These are phyloP conservation scores for Jamesozyma lodderae DNA, from an alignment of 805 yeast species.

Conservation along the genomic window DNA sequence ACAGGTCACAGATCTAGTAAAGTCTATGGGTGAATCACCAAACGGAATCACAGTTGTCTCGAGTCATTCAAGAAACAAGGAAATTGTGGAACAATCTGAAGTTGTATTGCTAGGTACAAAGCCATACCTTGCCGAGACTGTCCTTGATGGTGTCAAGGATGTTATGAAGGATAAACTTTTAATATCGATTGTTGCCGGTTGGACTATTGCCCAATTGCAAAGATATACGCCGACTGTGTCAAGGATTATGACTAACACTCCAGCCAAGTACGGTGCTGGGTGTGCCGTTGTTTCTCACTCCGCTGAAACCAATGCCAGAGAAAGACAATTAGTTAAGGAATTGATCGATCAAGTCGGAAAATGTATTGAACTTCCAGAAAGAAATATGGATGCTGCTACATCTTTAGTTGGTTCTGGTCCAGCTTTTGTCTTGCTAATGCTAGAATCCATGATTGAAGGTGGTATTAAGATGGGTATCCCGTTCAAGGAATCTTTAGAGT, in stretches of 20 bases:
- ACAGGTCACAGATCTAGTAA: conserved; percentile 41
- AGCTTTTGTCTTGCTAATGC: conserved; percentile 80
- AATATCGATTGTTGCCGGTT: conserved; percentile 86
- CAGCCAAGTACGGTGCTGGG: conserved; percentile 87
- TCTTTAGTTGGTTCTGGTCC: conserved; percentile 95
- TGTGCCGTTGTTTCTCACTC: conserved; percentile 88
- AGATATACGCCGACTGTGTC: conserved; percentile 51
- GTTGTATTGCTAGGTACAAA: conserved; percentile 79
- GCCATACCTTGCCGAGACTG: conserved; percentile 66
- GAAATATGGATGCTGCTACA: conserved; percentile 94
- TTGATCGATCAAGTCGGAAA: conserved; percentile 59
- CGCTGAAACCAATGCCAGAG: conserved; percentile 36
- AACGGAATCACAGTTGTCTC: conserved; percentile 42
- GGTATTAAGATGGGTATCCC: conserved; percentile 94
- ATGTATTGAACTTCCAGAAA: conserved; percentile 62
- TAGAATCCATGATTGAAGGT: conserved; percentile 90
- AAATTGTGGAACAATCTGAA: conserved; percentile 56
- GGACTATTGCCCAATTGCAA: conserved; percentile 64
- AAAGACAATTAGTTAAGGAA: conserved; percentile 28
- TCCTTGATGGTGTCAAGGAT: conserved; percentile 42
- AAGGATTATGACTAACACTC: conserved; percentile 97
- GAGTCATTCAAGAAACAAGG: conserved; percentile 43
- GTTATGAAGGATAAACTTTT: conserved; percentile 48
- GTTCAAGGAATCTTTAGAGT: conserved; percentile 65
- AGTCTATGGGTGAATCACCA: conserved; percentile 35